phyloP scores from a whole-genome alignment of 768 basidiomycete genomes.

The Pluteus cervinus region DNA sequence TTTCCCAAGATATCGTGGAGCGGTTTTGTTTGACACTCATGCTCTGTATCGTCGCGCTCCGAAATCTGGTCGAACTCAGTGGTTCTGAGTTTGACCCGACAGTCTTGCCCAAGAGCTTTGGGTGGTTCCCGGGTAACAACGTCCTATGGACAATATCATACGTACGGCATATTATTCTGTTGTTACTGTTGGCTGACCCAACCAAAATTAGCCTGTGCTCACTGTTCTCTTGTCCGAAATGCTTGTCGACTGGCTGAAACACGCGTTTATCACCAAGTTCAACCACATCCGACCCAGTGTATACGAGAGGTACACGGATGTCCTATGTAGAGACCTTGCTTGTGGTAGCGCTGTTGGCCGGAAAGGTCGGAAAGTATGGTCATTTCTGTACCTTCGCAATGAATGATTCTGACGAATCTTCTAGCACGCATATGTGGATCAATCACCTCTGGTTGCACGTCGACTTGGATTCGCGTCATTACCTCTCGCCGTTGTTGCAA shows the following conservation, averaged over 20 bases:
- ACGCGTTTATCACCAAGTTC: conserved; percentile 99
- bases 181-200: neutral
- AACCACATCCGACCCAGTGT: conserved; percentile 96
- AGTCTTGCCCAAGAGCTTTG: conserved; percentile 75
- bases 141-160: conserved; percentile 87
- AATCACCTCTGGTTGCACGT: conserved; percentile 90
- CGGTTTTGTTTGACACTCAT: conserved; percentile 89
- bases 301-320: conserved; percentile 92
- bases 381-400: neutral
- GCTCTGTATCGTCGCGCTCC: conserved; percentile 85
- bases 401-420: conserved; percentile 8
- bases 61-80: conserved; percentile 91
- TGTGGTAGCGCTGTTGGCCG: conserved; percentile 70
- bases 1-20: conserved; percentile 96
- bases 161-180: conserved; percentile 38
- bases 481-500: conserved; percentile 79
- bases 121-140: conserved; percentile 76
- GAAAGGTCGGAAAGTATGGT: conserved; percentile 60
- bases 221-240: conserved; percentile 90
- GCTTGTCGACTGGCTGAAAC: conserved; percentile 97
- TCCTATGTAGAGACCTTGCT: conserved; percentile 89
- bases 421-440: conserved; percentile 88
- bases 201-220: conserved; percentile 69
- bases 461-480: conserved; percentile 91
- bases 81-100: conserved; percentile 83